These are phyloP conservation scores for Ammopiptanthus mongolicus DNA, from an alignment of 306 rosid species.

Conservation along the genomic window DNA sequence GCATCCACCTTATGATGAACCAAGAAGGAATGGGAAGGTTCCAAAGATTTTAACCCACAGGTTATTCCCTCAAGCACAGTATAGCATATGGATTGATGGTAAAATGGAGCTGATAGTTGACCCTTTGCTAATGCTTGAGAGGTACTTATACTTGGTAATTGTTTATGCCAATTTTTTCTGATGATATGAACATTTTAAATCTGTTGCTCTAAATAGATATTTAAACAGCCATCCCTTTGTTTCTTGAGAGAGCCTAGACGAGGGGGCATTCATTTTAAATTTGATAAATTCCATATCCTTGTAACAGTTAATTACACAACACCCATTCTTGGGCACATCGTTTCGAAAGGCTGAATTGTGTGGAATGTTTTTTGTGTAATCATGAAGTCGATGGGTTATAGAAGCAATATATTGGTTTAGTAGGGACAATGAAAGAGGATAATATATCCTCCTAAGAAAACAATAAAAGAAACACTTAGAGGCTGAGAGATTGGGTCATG, in stretches of 20 bases:
- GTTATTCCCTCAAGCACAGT: constrained; percentile 81
- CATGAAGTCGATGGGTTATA: constrained; percentile 12
- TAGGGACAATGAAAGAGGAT: not conserved
- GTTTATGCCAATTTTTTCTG: not conserved
- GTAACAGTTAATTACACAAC: not conserved
- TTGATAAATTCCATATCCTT: not conserved
- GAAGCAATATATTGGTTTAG: not conserved
- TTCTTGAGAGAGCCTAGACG: not conserved
- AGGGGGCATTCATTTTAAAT: not conserved
- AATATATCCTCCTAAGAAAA: no score
- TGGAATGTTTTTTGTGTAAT: not conserved
- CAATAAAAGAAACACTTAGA: no score
- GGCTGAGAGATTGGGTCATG: no score
- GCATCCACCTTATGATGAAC: constrained; percentile 93
- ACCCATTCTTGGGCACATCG: not conserved
- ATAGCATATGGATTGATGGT: constrained; percentile 98
- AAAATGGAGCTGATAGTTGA: constrained; percentile 97
- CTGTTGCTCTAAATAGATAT: not conserved
- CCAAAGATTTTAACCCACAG: constrained; percentile 92
- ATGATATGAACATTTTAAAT: constrained; percentile 1
- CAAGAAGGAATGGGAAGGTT: constrained; percentile 95
- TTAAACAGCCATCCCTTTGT: constrained; percentile 5
- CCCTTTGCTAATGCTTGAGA: constrained; percentile 87
- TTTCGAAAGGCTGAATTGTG: constrained; percentile 3
- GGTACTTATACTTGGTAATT: constrained; percentile 36